These are phyloP conservation scores for Podaxis mareebaensis DNA, from an alignment of 768 basidiomycete genomes.

Conservation along the genomic window DNA sequence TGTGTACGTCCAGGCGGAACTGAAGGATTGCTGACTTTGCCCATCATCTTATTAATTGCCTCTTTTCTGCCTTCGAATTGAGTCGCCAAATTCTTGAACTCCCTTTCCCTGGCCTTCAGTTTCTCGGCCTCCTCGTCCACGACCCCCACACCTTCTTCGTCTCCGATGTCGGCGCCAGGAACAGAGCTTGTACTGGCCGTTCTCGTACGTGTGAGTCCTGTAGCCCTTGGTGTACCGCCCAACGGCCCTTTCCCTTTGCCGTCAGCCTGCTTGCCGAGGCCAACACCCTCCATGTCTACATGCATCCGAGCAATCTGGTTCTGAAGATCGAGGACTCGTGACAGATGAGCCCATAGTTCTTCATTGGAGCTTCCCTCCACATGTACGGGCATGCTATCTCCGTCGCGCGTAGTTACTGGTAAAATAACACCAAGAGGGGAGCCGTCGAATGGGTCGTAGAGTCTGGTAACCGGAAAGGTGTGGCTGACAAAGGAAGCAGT, in stretches of 20 bases:
- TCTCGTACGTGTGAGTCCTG: constrained; percentile 12
- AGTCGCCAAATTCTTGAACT: constrained; percentile 66
- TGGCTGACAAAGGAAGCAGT: constrained; percentile 5
- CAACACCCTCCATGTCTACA: constrained; percentile 71
- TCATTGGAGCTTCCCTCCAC: constrained; percentile 26
- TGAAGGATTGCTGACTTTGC: constrained; percentile 49
- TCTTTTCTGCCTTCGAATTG: constrained; percentile 72
- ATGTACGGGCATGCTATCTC: not conserved
- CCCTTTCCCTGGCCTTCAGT: constrained; percentile 58
- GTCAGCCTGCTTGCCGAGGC: constrained; percentile 34
- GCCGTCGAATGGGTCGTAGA: constrained; percentile 33
- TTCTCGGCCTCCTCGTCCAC: constrained; percentile 57
- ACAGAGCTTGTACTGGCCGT: constrained; percentile 25
- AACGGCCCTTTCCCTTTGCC: constrained; percentile 21
- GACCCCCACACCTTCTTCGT: constrained; percentile 52
- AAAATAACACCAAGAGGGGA: constrained; percentile 23
- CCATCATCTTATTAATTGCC: constrained; percentile 72
- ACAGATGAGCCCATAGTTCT: constrained; percentile 67
- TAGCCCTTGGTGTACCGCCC: constrained; percentile 12
- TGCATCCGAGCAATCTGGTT: constrained; percentile 73
- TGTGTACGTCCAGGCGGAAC: constrained; percentile 9
- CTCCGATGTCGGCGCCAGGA: constrained; percentile 37
- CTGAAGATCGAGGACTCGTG: constrained; percentile 70
- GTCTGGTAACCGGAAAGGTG: constrained; percentile 17
- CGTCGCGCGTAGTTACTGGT: not conserved